These are phyloP conservation scores for Oehlia diaphana DNA, from an alignment of 192 early-diverging fungal genomes.

Conservation along the genomic window DNA sequence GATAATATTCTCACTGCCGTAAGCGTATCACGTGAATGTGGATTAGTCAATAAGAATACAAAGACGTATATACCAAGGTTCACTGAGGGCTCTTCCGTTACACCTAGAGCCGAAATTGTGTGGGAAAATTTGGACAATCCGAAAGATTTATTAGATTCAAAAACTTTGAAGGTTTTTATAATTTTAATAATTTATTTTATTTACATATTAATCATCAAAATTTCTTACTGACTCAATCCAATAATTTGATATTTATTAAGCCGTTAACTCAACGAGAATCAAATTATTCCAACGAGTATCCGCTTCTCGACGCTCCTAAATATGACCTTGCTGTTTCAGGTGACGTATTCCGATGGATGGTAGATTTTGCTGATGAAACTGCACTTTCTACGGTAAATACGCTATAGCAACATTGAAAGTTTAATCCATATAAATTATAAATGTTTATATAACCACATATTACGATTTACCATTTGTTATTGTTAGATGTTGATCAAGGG, in stretches of 20 bases:
- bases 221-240: conserved; percentile 9
- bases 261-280: background rate
- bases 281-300: conserved; percentile 34
- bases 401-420: background rate
- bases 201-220: background rate
- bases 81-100: conserved; percentile 47
- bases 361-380: conserved; percentile 65
- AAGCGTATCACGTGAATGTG: conserved; percentile 92
- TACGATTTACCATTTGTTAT: conserved; percentile 31
- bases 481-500: conserved; percentile 85
- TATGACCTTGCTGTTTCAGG: conserved; percentile 93
- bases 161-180: conserved; percentile 47
- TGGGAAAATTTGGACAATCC: conserved; percentile 70
- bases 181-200: background rate
- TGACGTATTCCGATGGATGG: conserved; percentile 94
- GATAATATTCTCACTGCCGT: conserved; percentile 97
- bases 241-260: background rate
- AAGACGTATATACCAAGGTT: conserved; percentile 84
- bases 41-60: conserved; percentile 73
- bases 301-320: conserved; percentile 37
- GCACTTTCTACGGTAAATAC: conserved; percentile 3
- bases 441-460: no score
- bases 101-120: conserved; percentile 55
- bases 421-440: background rate
- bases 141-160: conserved; percentile 41